phyloP scores from a whole-genome alignment of 1,284 basidiomycete genomes.

The Moniliophthora roreri region DNA sequence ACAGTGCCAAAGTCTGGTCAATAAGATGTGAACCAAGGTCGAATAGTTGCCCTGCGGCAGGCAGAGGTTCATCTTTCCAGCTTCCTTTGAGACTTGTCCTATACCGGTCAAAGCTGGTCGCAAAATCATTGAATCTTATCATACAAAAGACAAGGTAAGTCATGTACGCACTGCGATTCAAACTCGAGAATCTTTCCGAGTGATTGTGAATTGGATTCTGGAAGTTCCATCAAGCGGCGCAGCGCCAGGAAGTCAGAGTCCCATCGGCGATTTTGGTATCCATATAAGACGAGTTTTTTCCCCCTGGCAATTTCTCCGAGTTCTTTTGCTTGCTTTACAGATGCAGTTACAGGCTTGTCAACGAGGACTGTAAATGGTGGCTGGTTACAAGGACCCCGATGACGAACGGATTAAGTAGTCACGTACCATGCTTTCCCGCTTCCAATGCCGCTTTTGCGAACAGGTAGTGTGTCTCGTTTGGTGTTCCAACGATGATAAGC shows the following conservation, averaged over 20 bases:
- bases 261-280: slow-evolving; percentile 84
- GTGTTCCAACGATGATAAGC: slow-evolving; percentile 73
- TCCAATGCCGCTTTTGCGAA: slow-evolving; percentile 65
- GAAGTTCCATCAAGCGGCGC: slow-evolving; percentile 60
- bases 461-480: slow-evolving; percentile 78
- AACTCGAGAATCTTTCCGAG: slow-evolving; percentile 73
- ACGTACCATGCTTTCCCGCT: slow-evolving; percentile 77
- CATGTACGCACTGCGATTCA: slow-evolving; percentile 61
- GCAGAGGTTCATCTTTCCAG: slow-evolving; percentile 64
- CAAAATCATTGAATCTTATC: not conserved
- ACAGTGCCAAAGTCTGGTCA: slow-evolving; percentile 77
- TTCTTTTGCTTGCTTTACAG: slow-evolving; percentile 63
- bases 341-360: slow-evolving; percentile 83
- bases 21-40: slow-evolving; percentile 72
- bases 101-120: slow-evolving; percentile 73
- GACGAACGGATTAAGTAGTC: not conserved
- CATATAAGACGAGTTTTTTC: slow-evolving; percentile 69
- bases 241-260: slow-evolving; percentile 83
- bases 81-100: slow-evolving; percentile 65
- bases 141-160: not conserved
- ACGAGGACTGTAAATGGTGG: slow-evolving; percentile 54
- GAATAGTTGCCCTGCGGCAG: slow-evolving; percentile 57
- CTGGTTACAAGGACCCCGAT: not conserved
- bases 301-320: slow-evolving; percentile 65
- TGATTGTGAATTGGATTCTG: slow-evolving; percentile 46